phyloP scores from a whole-genome alignment of 163 green algal species.

The Volvox carteri region DNA sequence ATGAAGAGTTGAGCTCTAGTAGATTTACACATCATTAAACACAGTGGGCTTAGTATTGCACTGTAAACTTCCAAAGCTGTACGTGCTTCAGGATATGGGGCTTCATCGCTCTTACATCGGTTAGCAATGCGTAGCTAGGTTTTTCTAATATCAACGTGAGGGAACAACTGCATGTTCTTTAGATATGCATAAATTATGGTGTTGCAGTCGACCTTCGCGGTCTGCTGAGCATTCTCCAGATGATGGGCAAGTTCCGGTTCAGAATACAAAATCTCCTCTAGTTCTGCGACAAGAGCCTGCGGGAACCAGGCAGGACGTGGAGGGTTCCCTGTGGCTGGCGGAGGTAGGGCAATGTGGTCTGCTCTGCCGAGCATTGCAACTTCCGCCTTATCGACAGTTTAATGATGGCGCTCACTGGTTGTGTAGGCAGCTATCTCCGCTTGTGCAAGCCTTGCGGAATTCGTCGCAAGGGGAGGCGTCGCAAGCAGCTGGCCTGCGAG shows the following conservation, averaged over 20 bases:
- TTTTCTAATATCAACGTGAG: background rate
- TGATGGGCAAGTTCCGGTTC: background rate
- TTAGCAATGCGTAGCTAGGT: background rate
- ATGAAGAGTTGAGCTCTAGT: no score
- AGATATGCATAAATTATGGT: constrained; percentile 37
- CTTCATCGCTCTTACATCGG: no score
- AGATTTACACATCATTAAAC: no score
- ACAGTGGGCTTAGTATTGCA: no score
- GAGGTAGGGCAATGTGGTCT: background rate
- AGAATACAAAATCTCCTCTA: background rate
- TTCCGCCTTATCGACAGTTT: background rate
- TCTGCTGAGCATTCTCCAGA: background rate
- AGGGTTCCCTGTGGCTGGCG: background rate
- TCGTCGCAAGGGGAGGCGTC: background rate
- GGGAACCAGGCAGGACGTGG: background rate
- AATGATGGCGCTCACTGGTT: background rate
- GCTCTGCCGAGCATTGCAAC: background rate
- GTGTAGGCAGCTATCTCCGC: constrained; percentile 1
- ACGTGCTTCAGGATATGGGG: no score
- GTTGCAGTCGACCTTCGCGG: constrained; percentile 4
- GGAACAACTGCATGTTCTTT: background rate
- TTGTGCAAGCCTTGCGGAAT: background rate
- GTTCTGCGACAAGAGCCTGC: background rate
- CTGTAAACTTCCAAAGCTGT: no score
- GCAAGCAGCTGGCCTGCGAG: constrained; percentile 18